Conservation (phyloP, 1,284 basidiomycete species). For the Vanrija sp. region DNA sequence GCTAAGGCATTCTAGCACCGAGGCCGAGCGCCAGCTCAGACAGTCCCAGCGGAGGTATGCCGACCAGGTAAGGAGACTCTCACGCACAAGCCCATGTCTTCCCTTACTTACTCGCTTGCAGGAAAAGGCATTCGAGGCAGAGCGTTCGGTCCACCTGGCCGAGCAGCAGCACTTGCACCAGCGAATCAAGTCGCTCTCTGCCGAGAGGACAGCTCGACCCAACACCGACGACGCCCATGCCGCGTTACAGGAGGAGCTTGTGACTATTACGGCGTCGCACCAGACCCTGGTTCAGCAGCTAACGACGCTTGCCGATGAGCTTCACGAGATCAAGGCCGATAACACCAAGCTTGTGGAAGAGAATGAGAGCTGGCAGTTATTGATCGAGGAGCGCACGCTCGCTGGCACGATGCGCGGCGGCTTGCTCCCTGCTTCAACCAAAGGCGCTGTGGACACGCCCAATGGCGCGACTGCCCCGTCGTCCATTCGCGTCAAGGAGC, state of each 20-base stretch:
- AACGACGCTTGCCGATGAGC: conserved; percentile 32
- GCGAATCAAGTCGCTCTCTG: conserved; percentile 27
- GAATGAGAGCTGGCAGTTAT: conserved; percentile 90
- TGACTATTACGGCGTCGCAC: conserved; percentile 32
- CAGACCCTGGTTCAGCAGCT: conserved; percentile 37
- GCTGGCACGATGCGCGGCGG: conserved; percentile 69
- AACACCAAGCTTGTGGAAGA: conserved; percentile 60
- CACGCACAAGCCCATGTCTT: not conserved
- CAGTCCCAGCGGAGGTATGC: conserved; percentile 33
- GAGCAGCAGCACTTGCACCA: conserved; percentile 37
- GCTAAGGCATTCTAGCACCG: conserved; percentile 24
- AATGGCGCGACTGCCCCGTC: not conserved
- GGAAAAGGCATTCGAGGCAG: conserved; percentile 45
- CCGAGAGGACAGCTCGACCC: conserved; percentile 5
- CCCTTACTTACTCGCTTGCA: conserved; percentile 10
- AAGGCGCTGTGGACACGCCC: not conserved
- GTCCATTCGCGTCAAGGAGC: conserved; percentile 3
- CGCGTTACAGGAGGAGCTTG: conserved; percentile 38
- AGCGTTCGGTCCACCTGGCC: conserved; percentile 38
- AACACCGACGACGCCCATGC: conserved; percentile 15
- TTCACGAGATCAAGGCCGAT: conserved; percentile 34
- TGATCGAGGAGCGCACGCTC: conserved; percentile 80
- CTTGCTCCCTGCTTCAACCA: not conserved
- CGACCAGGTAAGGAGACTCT: conserved; percentile 38
- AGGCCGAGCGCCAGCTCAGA: conserved; percentile 32